These are phyloP conservation scores for Coemansia sp. DNA, from an alignment of 192 early-diverging fungal genomes.

Conservation along the genomic window DNA sequence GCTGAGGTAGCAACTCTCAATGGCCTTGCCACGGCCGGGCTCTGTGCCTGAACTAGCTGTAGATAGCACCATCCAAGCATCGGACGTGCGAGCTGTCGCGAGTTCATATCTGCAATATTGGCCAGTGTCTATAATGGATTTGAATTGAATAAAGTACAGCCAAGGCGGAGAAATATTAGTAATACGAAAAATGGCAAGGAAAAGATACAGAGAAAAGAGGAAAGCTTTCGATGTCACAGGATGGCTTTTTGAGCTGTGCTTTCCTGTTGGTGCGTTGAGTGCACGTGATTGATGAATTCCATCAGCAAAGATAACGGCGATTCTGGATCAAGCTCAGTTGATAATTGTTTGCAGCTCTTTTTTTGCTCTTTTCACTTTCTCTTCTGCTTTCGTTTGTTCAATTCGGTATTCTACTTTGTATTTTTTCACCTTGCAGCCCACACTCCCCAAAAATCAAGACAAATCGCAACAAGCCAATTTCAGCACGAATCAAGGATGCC, in stretches of 20 bases:
- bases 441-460: neutral
- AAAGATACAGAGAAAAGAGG: neutral
- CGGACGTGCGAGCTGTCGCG: neutral
- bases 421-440: neutral
- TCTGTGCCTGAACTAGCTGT: neutral
- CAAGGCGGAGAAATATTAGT: neutral
- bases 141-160: neutral
- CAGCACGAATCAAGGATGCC: slow-evolving; percentile 11
- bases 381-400: neutral
- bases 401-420: neutral
- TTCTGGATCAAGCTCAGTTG: neutral
- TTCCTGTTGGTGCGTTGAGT: too few species aligned
- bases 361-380: too few species aligned
- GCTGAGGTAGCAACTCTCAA: too few species aligned
- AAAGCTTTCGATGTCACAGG: neutral
- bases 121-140: too few species aligned
- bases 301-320: neutral
- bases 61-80: neutral
- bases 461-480: neutral
- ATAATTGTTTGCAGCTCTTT: neutral
- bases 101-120: neutral
- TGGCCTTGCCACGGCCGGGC: neutral
- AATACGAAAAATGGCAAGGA: neutral
- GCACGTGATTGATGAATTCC: neutral
- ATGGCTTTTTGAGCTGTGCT: too few species aligned